These are phyloP conservation scores for Diaporthe ampelina DNA, from an alignment of 2,329 filamentous ascomycete species.

Conservation along the genomic window DNA sequence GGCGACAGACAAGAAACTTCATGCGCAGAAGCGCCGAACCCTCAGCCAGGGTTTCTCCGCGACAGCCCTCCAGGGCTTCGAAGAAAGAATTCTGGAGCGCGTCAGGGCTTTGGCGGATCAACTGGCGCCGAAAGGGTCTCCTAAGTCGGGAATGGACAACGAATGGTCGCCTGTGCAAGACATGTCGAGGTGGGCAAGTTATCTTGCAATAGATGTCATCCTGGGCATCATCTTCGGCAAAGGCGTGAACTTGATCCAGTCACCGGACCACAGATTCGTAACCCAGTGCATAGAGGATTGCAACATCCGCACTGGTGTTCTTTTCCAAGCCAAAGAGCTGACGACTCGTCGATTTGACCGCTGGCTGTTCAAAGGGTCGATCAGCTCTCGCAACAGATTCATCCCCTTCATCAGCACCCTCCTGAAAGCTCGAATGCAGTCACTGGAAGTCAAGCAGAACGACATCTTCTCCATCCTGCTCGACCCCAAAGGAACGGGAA, in stretches of 20 bases:
- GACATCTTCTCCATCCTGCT: conserved; percentile 15
- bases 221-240: conserved; percentile 5
- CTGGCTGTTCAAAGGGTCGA: conserved; percentile 11
- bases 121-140: background rate
- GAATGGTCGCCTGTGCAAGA: conserved; percentile 11
- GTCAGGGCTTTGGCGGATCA: background rate
- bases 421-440: conserved; percentile 6
- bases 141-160: background rate
- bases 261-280: conserved; percentile 11
- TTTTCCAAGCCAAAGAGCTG: conserved; percentile 18
- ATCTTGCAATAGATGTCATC: conserved; percentile 11
- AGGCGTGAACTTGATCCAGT: background rate
- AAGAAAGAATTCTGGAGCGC: conserved; percentile 10
- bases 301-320: conserved; percentile 11
- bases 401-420: conserved; percentile 8
- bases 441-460: background rate
- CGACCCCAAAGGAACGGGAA: background rate
- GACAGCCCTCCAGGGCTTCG: conserved; percentile 15
- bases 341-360: conserved; percentile 21
- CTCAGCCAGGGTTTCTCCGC: conserved; percentile 21
- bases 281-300: conserved; percentile 26
- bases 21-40: conserved; percentile 17
- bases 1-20: conserved; percentile 13
- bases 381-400: conserved; percentile 26
- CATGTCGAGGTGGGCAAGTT: conserved; percentile 14